Evolutionary conservation across 73 alveolate genomes (phyloP).

Genomic region (Halteria grandinella): DNA sequence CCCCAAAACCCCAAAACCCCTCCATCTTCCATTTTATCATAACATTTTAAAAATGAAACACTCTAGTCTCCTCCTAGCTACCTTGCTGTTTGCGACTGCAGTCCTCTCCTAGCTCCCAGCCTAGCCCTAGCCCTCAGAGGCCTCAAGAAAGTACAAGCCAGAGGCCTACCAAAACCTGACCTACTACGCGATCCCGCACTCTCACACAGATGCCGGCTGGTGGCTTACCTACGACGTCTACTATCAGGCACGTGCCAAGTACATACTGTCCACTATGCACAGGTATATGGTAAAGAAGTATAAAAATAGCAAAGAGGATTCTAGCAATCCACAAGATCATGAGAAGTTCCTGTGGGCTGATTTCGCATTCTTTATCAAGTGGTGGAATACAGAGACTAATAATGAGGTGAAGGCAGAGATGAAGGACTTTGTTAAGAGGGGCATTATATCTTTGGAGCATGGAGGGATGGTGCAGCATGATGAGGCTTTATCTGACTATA

Average conservation of each 20-base stretch:
- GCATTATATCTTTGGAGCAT: slow-evolving; percentile 13
- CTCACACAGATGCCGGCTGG: slow-evolving; percentile 93
- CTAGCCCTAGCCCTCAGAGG: not conserved
- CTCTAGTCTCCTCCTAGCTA: too few relatives aligned
- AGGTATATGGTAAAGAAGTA: slow-evolving; percentile 17
- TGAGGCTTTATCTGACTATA: slow-evolving; percentile 49
- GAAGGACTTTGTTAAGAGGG: not conserved
- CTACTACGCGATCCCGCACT: slow-evolving; percentile 83
- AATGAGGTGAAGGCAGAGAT: not conserved
- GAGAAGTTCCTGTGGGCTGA: slow-evolving; percentile 46
- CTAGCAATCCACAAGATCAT: not conserved
- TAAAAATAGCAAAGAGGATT: not conserved
- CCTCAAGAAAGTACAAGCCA: not conserved
- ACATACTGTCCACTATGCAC: slow-evolving; percentile 54
- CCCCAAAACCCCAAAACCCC: too few relatives aligned
- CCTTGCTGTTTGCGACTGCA: too few relatives aligned
- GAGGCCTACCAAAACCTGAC: slow-evolving; percentile 5
- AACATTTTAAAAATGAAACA: too few relatives aligned
- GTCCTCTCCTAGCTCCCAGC: too few relatives aligned
- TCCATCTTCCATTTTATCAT: too few relatives aligned
- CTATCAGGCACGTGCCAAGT: slow-evolving; percentile 43
- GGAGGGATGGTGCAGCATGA: slow-evolving; percentile 42
- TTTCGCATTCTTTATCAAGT: slow-evolving; percentile 26
- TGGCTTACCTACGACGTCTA: slow-evolving; percentile 70
- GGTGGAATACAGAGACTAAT: slow-evolving; percentile 50